phyloP scores from a whole-genome alignment of 306 rosid genomes.

The Cicer cuneatum region DNA sequence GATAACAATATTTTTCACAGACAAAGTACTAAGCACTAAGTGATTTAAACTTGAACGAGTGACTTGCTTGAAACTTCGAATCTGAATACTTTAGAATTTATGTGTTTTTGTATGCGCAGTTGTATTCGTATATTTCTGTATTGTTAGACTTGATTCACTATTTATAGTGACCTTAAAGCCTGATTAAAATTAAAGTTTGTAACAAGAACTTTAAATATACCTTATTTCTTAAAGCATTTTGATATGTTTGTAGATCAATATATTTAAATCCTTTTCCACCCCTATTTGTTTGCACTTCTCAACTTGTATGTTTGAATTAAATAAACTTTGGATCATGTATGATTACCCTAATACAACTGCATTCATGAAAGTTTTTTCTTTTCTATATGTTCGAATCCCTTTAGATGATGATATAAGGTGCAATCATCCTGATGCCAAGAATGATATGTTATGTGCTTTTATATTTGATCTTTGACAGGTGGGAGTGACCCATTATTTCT shows the following conservation, averaged over 20 bases:
- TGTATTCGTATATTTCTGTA: too few relatives aligned
- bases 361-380: conserved; percentile 16
- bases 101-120: too few relatives aligned
- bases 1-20: too few relatives aligned
- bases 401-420: conserved; percentile 21
- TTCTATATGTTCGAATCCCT: background rate
- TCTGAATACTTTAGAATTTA: too few relatives aligned
- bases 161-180: background rate
- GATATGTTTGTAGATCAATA: background rate
- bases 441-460: background rate
- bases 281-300: background rate
- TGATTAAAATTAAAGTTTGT: background rate
- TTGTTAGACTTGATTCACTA: too few relatives aligned
- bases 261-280: background rate
- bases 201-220: background rate
- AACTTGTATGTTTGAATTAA: conserved; percentile 31
- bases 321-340: conserved; percentile 1
- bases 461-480: conserved; percentile 63
- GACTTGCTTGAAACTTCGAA: too few relatives aligned
- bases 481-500: conserved; percentile 84
- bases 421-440: conserved; percentile 11
- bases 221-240: background rate
- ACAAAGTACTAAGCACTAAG: too few relatives aligned
- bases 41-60: too few relatives aligned
- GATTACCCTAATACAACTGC: background rate